Percentiles rank a stretch among this genome's conserved stretches.
These are phyloP conservation scores for Salvia sclarea DNA, from an alignment of 305 asterid genomes.

Conservation along the genomic window DNA sequence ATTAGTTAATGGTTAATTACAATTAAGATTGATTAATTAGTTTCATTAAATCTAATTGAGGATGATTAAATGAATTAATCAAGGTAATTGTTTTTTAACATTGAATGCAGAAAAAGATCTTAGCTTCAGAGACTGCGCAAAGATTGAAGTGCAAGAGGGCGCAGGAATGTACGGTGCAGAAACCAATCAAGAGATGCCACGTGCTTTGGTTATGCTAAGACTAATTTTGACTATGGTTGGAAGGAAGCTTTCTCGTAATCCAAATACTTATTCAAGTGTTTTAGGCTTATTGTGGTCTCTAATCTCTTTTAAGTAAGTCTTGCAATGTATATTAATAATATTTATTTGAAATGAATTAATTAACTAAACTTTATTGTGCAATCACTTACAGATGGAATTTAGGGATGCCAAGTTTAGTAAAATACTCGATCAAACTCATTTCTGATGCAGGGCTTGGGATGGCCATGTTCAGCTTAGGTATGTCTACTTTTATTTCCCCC, in stretches of 20 bases:
- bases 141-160: constrained; percentile 38
- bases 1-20: no score
- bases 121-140: constrained; percentile 65
- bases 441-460: constrained; percentile 85
- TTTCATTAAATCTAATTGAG: background rate
- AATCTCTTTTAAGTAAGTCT: constrained; percentile 58
- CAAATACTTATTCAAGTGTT: constrained; percentile 72
- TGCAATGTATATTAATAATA: no score
- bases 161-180: background rate
- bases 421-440: constrained; percentile 64
- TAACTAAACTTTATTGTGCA: background rate
- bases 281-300: constrained; percentile 71
- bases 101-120: constrained; percentile 59
- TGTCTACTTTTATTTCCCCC: background rate
- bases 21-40: background rate
- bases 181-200: constrained; percentile 60
- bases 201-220: constrained; percentile 56
- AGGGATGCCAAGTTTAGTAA: constrained; percentile 68
- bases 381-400: constrained; percentile 58
- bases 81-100: no score
- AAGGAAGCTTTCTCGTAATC: constrained; percentile 73
- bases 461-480: constrained; percentile 86
- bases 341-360: no score
- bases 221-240: constrained; percentile 60
- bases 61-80: background rate